Evolutionary conservation across 164 flowering plant species (phyloP), one percentile per base, ranked within the genome.

Genomic region (Platanus orientalis): DNA sequence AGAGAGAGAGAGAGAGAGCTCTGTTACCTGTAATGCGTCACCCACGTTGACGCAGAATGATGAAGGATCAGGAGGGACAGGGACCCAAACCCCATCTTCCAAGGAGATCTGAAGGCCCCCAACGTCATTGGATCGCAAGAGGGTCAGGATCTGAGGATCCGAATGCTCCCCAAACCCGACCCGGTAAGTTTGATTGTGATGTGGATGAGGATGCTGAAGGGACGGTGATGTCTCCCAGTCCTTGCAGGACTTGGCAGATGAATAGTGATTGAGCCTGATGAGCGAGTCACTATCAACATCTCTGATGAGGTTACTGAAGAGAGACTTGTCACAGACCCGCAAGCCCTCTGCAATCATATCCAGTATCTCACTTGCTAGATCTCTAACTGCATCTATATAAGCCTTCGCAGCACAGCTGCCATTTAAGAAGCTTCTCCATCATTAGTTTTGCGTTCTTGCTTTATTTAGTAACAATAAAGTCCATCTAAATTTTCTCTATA

Each of bases 141-240:
- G 36, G 42, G 94, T 83, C 68, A 90, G 64, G 67, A 90, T 82
- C 74, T 86, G 92, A 71, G 97, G 97, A 76, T 90, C 96, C 14
- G 94, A 75, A 58, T 90, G 96, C 74, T 86, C 96, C 7, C 94
- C 97, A 54, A 90, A 88, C 11, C 97, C 97, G 11, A 86, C 70
- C 27, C 71, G 57, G 42, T 40, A 19, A n/a, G n/a, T n/a, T n/a
- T n/a, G n/a, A n/a, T n/a, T n/a, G n/a, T n/a, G n/a, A n/a, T n/a
- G n/a, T n/a, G n/a, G n/a, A 27, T 13, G 19, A 1, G 21, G 11
- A 19, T 19, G 13, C 6, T 49, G 26, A 19, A 23, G 64, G n/a
- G 19, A 60, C n/a, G 7, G 10, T 16, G 26, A 7, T 29, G 68
- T 24, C 49, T 19, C 16, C 19, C 4, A 13, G n/a, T 45, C 49